phyloP scores from a whole-genome alignment of 768 basidiomycete species.

The Coprinellus micaceus region DNA sequence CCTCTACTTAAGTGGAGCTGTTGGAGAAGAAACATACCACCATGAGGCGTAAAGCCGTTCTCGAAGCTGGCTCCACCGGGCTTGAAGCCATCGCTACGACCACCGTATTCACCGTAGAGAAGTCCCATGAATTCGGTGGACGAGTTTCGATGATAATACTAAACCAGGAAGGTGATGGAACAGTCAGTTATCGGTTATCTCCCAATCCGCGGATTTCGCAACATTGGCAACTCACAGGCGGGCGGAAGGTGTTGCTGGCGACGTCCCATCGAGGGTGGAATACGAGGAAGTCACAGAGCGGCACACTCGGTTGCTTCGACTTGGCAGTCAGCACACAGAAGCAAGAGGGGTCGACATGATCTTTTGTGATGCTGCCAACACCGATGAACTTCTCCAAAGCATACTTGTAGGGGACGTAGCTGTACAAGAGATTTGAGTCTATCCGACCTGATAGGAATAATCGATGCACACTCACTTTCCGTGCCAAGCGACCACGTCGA shows the following conservation, averaged over 20 bases:
- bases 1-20: too few relatives aligned
- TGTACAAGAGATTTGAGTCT: conserved; percentile 18
- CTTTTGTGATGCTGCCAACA: conserved; percentile 62
- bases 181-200: not conserved
- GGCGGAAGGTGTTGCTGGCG: conserved; percentile 53
- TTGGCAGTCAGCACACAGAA: conserved; percentile 67
- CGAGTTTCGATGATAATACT: conserved; percentile 66
- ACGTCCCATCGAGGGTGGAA: conserved; percentile 67
- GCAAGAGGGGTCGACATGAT: conserved; percentile 68
- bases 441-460: not conserved
- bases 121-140: conserved; percentile 64
- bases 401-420: conserved; percentile 68
- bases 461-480: conserved; percentile 47
- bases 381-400: conserved; percentile 59
- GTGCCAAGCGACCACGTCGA: conserved; percentile 71
- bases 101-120: conserved; percentile 60
- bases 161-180: not conserved
- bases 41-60: conserved; percentile 63
- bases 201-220: not conserved
- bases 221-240: conserved; percentile 39
- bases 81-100: conserved; percentile 57
- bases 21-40: conserved; percentile 39
- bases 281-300: conserved; percentile 62
- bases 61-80: conserved; percentile 63
- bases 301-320: conserved; percentile 54